Percentiles rank a stretch among this genome's conserved stretches.
Evolutionary conservation across 306 rosid species (phyloP).

Genomic region (Cucurbita argyrosperma): DNA sequence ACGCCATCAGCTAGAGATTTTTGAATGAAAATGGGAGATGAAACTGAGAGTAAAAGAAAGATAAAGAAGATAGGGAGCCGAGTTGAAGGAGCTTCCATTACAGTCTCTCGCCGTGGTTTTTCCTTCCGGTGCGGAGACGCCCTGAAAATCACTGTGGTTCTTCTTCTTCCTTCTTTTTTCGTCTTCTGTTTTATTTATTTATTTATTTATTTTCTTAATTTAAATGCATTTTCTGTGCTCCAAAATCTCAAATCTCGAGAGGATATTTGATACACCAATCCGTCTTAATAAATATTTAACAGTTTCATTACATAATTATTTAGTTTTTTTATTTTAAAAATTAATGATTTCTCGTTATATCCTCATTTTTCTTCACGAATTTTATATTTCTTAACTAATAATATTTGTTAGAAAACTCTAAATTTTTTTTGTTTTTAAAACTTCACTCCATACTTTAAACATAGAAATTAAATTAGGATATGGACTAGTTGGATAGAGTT

Average conservation of each 20-base stretch:
- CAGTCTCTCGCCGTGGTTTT: not conserved
- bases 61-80: conserved; percentile 22
- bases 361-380: too few species aligned
- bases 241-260: not conserved
- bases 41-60: conserved; percentile 14
- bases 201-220: not conserved
- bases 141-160: not conserved
- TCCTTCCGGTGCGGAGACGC: not conserved
- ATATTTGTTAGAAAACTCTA: too few species aligned
- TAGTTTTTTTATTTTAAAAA: too few species aligned
- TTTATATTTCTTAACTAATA: too few species aligned
- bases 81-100: conserved; percentile 27
- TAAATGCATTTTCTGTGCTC: not conserved
- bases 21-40: conserved; percentile 2
- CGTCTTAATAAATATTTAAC: too few species aligned
- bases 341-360: too few species aligned
- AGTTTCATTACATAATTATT: too few species aligned
- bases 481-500: too few species aligned
- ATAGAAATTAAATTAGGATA: too few species aligned
- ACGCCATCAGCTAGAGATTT: conserved; percentile 44
- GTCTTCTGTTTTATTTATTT: not conserved
- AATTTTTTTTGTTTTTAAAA: too few species aligned
- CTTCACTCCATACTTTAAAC: too few species aligned
- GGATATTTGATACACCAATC: not conserved
- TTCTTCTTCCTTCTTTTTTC: not conserved